phyloP scores from a whole-genome alignment of 352 stramenopile genomes.

The Pythium pectinolyticum region DNA sequence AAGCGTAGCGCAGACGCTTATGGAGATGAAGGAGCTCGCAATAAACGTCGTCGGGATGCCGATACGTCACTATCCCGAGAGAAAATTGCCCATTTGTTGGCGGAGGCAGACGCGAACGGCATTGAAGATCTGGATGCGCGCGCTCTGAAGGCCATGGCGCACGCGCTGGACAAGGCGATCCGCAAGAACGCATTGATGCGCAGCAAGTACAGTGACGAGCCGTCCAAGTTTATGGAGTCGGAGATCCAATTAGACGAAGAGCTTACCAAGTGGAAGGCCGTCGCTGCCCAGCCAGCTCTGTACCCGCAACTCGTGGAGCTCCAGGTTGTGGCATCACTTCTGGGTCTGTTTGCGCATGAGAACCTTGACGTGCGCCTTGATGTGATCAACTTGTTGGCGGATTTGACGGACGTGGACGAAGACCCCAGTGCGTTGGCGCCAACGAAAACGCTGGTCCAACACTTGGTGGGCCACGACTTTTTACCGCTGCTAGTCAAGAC shows the following conservation, averaged over 20 bases:
- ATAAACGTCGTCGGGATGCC: constrained; percentile 12
- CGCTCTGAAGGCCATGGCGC: constrained; percentile 37
- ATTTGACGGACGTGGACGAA: constrained; percentile 48
- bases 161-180: constrained; percentile 60
- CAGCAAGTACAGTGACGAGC: constrained; percentile 61
- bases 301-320: constrained; percentile 42
- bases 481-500: constrained; percentile 36
- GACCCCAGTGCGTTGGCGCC: constrained; percentile 41
- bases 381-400: constrained; percentile 41
- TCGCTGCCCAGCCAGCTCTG: constrained; percentile 55
- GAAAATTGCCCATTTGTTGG: constrained; percentile 49
- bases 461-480: constrained; percentile 42
- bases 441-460: constrained; percentile 35
- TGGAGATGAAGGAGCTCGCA: background rate
- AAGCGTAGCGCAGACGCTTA: constrained; percentile 5
- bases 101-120: constrained; percentile 42
- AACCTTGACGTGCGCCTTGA: constrained; percentile 59
- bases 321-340: constrained; percentile 45
- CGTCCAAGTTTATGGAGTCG: constrained; percentile 68
- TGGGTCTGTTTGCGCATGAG: constrained; percentile 63
- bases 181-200: constrained; percentile 57
- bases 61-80: constrained; percentile 23
- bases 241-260: constrained; percentile 54
- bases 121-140: constrained; percentile 64
- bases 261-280: constrained; percentile 37